Evolutionary conservation across 768 basidiomycete genomes (phyloP).

Genomic region (Mycena vitilis): DNA sequence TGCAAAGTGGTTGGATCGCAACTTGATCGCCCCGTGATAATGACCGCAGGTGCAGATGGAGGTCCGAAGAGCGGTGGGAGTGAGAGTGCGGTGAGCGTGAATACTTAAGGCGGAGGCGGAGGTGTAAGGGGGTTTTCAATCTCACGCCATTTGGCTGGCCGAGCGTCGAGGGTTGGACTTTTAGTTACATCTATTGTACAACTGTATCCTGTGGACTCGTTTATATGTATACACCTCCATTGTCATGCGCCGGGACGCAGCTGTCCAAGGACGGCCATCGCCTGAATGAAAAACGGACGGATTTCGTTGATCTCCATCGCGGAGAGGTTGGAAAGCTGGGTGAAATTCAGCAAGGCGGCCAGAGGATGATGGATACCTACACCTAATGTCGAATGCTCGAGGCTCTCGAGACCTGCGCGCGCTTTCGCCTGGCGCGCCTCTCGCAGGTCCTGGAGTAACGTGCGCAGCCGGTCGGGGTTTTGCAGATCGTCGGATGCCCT

Average conservation of each 20-base stretch:
- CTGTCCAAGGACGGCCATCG: constrained; percentile 80
- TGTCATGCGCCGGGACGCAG: constrained; percentile 43
- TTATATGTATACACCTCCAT: no score
- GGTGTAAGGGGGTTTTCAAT: no score
- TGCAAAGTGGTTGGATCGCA: no score
- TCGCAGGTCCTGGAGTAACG: constrained; percentile 92
- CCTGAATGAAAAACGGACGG: constrained; percentile 85
- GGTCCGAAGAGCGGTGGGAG: no score
- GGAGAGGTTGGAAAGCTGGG: constrained; percentile 79
- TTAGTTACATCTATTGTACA: constrained; percentile 13
- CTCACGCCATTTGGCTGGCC: no score
- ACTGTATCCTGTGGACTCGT: not conserved
- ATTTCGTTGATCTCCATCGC: constrained; percentile 97
- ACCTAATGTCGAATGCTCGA: constrained; percentile 86
- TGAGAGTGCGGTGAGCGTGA: no score
- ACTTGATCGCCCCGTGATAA: no score
- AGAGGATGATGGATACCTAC: constrained; percentile 53
- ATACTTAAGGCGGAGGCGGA: no score
- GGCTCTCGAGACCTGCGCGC: constrained; percentile 81
- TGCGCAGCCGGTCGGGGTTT: constrained; percentile 84
- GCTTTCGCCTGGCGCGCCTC: constrained; percentile 96
- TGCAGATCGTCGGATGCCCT: constrained; percentile 94
- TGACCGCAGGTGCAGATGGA: no score
- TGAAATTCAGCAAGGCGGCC: not conserved
- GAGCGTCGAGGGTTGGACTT: not conserved